These are phyloP conservation scores for Globisporangium echinulatum DNA, from an alignment of 352 stramenopile species.

Conservation along the genomic window DNA sequence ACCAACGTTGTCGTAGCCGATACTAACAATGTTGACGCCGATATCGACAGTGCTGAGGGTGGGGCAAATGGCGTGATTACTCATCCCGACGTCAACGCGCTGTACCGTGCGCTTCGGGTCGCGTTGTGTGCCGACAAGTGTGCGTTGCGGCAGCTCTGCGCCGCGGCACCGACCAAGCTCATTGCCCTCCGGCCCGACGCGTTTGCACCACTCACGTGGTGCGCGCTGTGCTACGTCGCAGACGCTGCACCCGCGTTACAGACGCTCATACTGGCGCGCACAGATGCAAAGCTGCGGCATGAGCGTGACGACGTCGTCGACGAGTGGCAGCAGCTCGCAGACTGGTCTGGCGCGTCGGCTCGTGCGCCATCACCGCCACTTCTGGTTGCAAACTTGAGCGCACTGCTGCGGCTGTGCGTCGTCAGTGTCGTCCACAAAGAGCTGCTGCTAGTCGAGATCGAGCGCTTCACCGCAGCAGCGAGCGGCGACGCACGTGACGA, in stretches of 20 bases:
- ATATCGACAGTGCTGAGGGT: background rate
- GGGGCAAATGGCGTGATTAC: background rate
- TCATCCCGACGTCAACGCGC: background rate
- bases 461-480: slow-evolving; percentile 14
- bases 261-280: slow-evolving; percentile 19
- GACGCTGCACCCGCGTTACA: slow-evolving; percentile 18
- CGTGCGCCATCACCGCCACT: too few species aligned
- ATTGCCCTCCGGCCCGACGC: slow-evolving; percentile 16
- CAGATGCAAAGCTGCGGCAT: slow-evolving; percentile 9
- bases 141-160: slow-evolving; percentile 1
- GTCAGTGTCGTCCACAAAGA: slow-evolving; percentile 18
- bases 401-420: slow-evolving; percentile 21
- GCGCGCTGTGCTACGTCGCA: slow-evolving; percentile 23
- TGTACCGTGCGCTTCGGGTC: slow-evolving; percentile 11
- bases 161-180: slow-evolving; percentile 10
- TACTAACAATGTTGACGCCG: background rate
- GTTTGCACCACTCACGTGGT: slow-evolving; percentile 18
- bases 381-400: slow-evolving; percentile 1
- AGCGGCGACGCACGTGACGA: background rate
- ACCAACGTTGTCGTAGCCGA: too few species aligned
- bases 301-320: background rate
- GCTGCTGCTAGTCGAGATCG: slow-evolving; percentile 22
- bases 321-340: slow-evolving; percentile 14
- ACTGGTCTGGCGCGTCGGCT: too few species aligned
- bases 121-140: slow-evolving; percentile 7